Conservation (phyloP, 1,139 yeast species). For the Pichia sp. region DNA sequence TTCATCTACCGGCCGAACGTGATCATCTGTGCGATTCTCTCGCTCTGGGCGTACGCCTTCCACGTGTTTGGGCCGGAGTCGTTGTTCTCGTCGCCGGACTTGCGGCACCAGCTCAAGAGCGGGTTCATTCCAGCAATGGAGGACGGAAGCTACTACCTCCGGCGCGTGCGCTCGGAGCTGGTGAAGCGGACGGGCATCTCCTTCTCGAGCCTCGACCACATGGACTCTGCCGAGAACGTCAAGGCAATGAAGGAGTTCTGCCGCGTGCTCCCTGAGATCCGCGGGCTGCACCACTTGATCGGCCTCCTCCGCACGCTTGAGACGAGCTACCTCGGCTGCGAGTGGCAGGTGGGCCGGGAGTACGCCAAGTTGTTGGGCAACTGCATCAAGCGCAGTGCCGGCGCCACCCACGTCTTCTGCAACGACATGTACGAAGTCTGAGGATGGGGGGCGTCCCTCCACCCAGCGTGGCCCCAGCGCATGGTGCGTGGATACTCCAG, state of each 20-base stretch:
- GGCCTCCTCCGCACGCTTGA: slow-evolving; percentile 48
- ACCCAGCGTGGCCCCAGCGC: too few relatives aligned
- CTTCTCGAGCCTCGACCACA: slow-evolving; percentile 25
- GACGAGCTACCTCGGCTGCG: slow-evolving; percentile 39
- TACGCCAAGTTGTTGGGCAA: slow-evolving; percentile 49
- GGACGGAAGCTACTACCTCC: slow-evolving; percentile 38
- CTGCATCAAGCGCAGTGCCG: slow-evolving; percentile 52
- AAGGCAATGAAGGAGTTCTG: slow-evolving; percentile 31
- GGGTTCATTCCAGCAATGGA: slow-evolving; percentile 29
- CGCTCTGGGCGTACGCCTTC: slow-evolving; percentile 57
- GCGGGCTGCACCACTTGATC: slow-evolving; percentile 43
- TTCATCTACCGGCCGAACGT: slow-evolving; percentile 49
- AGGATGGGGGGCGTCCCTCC: too few relatives aligned
- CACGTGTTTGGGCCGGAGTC: slow-evolving; percentile 53
- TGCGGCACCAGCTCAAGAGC: slow-evolving; percentile 23
- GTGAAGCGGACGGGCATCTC: slow-evolving; percentile 23
- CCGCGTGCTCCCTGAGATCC: slow-evolving; percentile 38
- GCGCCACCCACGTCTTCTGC: slow-evolving; percentile 45
- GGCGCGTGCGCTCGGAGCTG: slow-evolving; percentile 32
- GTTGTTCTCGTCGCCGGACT: slow-evolving; percentile 26
- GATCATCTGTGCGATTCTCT: slow-evolving; percentile 47
- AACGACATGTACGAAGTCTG: slow-evolving; percentile 40
- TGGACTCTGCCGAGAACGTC: slow-evolving; percentile 5
- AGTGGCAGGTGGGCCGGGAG: slow-evolving; percentile 57
- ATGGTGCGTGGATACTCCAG: too few relatives aligned